Percentiles rank a stretch among this genome's conserved stretches.
phyloP scores from a whole-genome alignment of 371 early-diverging fungal species.

The Circinella minor region DNA sequence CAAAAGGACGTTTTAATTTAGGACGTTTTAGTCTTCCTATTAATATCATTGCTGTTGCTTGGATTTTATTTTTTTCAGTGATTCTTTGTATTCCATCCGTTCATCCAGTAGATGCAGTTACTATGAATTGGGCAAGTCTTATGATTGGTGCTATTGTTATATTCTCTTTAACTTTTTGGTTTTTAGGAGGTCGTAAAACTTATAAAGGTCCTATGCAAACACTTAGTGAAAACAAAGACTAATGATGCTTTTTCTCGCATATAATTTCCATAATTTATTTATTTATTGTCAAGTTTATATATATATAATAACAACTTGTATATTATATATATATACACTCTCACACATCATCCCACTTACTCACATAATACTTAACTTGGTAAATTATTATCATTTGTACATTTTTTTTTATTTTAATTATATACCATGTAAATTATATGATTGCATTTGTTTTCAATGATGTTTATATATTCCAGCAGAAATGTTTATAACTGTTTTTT shows the following conservation, averaged over 20 bases:
- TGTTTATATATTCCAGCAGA: no score
- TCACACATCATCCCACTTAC: no score
- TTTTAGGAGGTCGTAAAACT: conserved; percentile 21
- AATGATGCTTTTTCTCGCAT: not conserved
- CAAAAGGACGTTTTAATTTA: conserved; percentile 29
- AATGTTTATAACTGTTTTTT: no score
- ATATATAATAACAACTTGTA: no score
- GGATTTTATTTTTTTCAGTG: conserved; percentile 33
- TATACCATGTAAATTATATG: no score
- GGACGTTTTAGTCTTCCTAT: conserved; percentile 27
- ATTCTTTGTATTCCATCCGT: conserved; percentile 31
- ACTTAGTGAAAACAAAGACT: conserved; percentile 11
- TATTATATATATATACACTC: no score
- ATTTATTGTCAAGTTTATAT: no score
- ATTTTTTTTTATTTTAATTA: no score
- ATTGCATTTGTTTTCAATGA: no score
- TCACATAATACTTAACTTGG: no score
- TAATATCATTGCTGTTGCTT: conserved; percentile 27
- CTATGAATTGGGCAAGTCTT: conserved; percentile 31
- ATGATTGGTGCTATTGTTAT: conserved; percentile 30
- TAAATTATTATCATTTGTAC: not conserved
- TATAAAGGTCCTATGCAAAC: conserved; percentile 41
- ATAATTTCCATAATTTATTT: not conserved
- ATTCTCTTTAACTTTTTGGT: conserved; percentile 30
- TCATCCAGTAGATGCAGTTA: conserved; percentile 21